phyloP scores from a whole-genome alignment of 306 rosid genomes.

The Castanea crenata region DNA sequence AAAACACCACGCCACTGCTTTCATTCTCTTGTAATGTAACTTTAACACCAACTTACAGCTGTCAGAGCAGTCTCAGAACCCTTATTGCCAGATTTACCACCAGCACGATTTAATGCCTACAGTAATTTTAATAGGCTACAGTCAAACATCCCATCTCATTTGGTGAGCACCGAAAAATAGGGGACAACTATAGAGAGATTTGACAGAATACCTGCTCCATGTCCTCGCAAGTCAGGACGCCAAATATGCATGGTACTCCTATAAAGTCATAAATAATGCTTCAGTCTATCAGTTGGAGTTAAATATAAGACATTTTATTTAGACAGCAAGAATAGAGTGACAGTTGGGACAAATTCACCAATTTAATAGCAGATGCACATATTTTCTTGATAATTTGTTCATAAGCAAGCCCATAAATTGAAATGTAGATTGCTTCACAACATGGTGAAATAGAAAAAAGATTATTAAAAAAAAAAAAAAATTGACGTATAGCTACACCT shows the following conservation, averaged over 20 bases:
- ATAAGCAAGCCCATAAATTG: background rate
- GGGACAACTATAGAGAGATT: slow-evolving; percentile 3
- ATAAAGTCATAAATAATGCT: slow-evolving; percentile 29
- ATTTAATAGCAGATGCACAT: background rate
- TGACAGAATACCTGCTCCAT: slow-evolving; percentile 73
- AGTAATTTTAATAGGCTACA: slow-evolving; percentile 17
- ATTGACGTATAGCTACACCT: background rate
- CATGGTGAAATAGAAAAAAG: background rate
- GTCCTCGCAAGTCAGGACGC: slow-evolving; percentile 74
- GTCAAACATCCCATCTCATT: slow-evolving; percentile 14
- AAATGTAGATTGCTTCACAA: background rate
- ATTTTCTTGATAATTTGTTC: background rate
- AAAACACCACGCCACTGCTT: background rate
- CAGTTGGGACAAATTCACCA: background rate
- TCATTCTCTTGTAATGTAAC: slow-evolving; percentile 13
- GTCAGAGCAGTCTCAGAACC: slow-evolving; percentile 93
- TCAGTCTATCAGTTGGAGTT: slow-evolving; percentile 13
- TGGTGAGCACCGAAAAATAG: background rate
- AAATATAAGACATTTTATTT: background rate
- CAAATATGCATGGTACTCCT: slow-evolving; percentile 94
- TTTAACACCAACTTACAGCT: slow-evolving; percentile 66
- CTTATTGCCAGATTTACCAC: slow-evolving; percentile 95
- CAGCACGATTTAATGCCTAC: slow-evolving; percentile 91
- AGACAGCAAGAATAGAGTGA: background rate
- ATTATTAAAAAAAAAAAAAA: background rate